These are phyloP conservation scores for Danielia reshetovae DNA, from an alignment of 805 yeast species.

Conservation along the genomic window DNA sequence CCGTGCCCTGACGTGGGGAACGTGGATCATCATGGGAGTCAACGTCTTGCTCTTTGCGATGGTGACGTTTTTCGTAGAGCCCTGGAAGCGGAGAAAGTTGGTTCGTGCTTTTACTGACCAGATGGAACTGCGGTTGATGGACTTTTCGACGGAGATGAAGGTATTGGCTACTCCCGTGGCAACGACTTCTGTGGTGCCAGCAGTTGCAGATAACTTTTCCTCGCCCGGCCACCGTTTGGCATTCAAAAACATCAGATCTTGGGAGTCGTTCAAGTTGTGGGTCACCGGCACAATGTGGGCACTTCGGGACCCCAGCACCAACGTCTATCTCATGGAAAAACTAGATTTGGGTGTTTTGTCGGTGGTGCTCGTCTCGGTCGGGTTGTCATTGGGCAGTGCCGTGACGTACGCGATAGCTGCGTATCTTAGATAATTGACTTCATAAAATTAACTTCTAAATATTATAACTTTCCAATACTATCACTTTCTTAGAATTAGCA, in stretches of 20 bases:
- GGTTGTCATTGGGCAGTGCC: constrained; percentile 10
- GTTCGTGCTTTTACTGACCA: constrained; percentile 81
- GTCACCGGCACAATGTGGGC: background rate
- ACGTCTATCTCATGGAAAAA: constrained; percentile 1
- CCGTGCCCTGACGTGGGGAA: constrained; percentile 95
- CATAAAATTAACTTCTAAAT: too few species aligned
- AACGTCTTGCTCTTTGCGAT: constrained; percentile 73
- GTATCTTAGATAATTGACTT: background rate
- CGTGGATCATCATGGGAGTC: constrained; percentile 83
- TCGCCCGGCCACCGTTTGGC: background rate
- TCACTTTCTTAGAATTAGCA: too few species aligned
- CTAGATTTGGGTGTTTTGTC: constrained; percentile 12
- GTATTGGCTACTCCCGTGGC: background rate
- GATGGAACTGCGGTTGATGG: constrained; percentile 42
- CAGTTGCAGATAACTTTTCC: too few species aligned
- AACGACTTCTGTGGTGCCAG: background rate
- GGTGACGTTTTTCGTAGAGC: constrained; percentile 87
- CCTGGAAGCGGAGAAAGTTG: constrained; percentile 83
- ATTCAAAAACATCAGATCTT: background rate
- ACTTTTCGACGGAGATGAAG: constrained; percentile 9
- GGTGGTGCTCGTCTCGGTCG: constrained; percentile 7
- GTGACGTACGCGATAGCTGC: constrained; percentile 1
- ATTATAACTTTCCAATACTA: too few species aligned
- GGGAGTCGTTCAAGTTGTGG: background rate
- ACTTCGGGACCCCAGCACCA: background rate